These are phyloP conservation scores for Ophiosphaerella korrae DNA, from an alignment of 2,329 filamentous ascomycete genomes.

Conservation along the genomic window DNA sequence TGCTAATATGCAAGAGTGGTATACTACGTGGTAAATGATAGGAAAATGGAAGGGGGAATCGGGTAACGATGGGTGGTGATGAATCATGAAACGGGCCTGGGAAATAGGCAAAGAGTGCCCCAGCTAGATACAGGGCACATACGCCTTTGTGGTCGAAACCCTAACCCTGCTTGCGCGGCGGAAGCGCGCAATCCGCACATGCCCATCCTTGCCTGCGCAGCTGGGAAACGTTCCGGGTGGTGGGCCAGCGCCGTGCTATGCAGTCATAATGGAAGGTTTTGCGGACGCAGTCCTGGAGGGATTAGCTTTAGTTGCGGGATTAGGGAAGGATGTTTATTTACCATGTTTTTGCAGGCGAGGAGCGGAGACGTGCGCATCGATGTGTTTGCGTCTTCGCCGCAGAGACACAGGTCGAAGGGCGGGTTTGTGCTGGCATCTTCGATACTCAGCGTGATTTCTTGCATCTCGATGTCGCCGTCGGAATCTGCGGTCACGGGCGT, in stretches of 20 bases:
- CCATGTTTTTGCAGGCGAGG: conserved; percentile 22
- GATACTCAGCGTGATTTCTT: neutral
- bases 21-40: neutral
- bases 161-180: neutral
- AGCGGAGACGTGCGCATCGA: conserved; percentile 3
- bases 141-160: too few relatives aligned
- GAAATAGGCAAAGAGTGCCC: too few relatives aligned
- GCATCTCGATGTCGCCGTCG: conserved; percentile 22
- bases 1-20: too few relatives aligned
- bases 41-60: neutral
- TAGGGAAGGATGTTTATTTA: conserved; percentile 9
- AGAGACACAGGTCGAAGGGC: conserved; percentile 24
- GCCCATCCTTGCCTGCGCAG: conserved; percentile 7
- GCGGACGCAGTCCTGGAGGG: conserved; percentile 24
- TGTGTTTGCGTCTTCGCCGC: conserved; percentile 20
- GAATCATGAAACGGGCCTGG: too few relatives aligned
- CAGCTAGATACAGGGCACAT: too few relatives aligned
- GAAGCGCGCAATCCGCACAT: conserved; percentile 13
- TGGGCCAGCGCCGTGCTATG: conserved; percentile 10
- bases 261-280: conserved; percentile 28
- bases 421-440: neutral
- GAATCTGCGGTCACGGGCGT: conserved; percentile 20
- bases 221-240: neutral
- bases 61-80: too few relatives aligned
- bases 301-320: neutral